A percentile compares a stretch with the other conserved stretches of the same genome.
Evolutionary conservation across 768 basidiomycete species (phyloP).

Genomic region (Xerocomellus amylosporus): DNA sequence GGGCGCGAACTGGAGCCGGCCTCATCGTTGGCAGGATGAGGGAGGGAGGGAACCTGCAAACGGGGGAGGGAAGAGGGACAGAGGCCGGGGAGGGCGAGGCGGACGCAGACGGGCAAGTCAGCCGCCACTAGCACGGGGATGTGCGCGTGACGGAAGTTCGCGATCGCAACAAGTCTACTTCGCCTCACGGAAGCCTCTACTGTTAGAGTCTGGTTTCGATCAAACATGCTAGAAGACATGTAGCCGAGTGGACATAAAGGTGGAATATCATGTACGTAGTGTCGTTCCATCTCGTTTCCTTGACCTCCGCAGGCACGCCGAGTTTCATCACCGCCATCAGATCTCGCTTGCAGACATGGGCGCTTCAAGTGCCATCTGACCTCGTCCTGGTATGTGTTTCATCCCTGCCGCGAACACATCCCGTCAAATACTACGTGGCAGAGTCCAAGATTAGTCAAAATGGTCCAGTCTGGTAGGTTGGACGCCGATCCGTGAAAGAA

Average conservation of each 20-base stretch:
- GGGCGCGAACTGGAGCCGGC: not conserved
- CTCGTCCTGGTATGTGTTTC: too few relatives aligned
- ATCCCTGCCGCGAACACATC: too few relatives aligned
- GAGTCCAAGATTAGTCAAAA: conserved; percentile 40
- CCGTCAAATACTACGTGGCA: not conserved
- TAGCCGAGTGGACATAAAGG: conserved; percentile 9
- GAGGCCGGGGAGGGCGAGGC: conserved; percentile 6
- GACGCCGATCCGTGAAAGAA: conserved; percentile 46
- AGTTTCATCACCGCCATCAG: conserved; percentile 16
- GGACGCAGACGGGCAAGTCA: conserved; percentile 21
- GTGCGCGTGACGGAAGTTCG: conserved; percentile 19
- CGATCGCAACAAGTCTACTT: conserved; percentile 8
- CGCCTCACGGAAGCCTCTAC: conserved; percentile 1
- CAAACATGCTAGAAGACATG: not conserved
- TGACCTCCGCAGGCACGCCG: conserved; percentile 18
- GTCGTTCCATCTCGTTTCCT: conserved; percentile 4
- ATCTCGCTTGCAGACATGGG: not conserved
- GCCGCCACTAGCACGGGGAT: conserved; percentile 23
- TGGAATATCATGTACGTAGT: not conserved
- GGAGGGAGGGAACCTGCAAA: not conserved
- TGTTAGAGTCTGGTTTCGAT: not conserved
- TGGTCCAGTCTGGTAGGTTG: conserved; percentile 47
- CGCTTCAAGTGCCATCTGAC: too few relatives aligned
- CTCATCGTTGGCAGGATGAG: conserved; percentile 13
- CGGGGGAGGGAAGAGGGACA: not conserved